phyloP scores from a whole-genome alignment of 2,329 filamentous ascomycete genomes.

The Botryotinia globosa region DNA sequence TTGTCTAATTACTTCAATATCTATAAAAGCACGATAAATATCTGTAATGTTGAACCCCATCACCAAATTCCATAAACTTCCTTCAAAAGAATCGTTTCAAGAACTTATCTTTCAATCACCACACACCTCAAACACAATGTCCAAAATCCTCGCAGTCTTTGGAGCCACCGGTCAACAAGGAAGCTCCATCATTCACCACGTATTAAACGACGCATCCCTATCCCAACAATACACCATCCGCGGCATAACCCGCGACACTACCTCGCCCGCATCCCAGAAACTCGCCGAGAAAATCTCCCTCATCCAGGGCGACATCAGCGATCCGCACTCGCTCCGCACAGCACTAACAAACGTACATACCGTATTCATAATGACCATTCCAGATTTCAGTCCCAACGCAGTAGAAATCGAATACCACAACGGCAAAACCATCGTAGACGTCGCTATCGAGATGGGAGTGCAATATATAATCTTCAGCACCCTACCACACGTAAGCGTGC shows the following conservation, averaged over 20 bases:
- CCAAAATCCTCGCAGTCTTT: slow-evolving; percentile 46
- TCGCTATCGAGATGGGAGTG: not conserved
- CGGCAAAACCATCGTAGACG: slow-evolving; percentile 25
- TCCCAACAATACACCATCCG: slow-evolving; percentile 48
- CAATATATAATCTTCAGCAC: not conserved
- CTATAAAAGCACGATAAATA: not conserved
- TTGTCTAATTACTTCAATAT: not conserved
- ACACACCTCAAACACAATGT: slow-evolving; percentile 11
- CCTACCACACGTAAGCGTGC: slow-evolving; percentile 36
- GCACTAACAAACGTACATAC: slow-evolving; percentile 47
- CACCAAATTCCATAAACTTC: not conserved
- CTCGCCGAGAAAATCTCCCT: slow-evolving; percentile 39
- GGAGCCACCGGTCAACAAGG: slow-evolving; percentile 53
- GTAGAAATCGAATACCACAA: slow-evolving; percentile 20
- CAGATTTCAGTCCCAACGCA: slow-evolving; percentile 39
- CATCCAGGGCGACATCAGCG: slow-evolving; percentile 43
- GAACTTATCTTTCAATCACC: not conserved
- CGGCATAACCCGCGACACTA: slow-evolving; percentile 44
- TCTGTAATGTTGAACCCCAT: not conserved
- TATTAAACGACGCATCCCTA: slow-evolving; percentile 46
- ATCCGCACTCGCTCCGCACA: slow-evolving; percentile 40
- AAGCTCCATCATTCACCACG: slow-evolving; percentile 45
- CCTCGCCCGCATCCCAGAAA: slow-evolving; percentile 33
- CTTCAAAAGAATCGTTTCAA: not conserved
- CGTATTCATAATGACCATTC: slow-evolving; percentile 47